phyloP scores from a whole-genome alignment of 1,284 basidiomycete species.

The Puccinia hordei region DNA sequence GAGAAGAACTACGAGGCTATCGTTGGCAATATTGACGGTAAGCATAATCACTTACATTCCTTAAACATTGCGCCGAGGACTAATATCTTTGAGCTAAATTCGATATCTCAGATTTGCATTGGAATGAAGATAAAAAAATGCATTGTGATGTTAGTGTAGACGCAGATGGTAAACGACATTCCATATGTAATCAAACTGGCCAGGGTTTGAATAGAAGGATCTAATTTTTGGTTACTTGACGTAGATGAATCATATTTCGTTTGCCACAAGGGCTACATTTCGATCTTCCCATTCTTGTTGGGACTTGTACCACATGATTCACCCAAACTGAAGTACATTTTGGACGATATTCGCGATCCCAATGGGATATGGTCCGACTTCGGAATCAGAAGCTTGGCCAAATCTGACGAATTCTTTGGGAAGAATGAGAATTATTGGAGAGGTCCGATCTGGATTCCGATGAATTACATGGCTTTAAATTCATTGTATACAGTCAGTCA shows the following conservation, averaged over 20 bases:
- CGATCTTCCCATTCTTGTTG: slow-evolving; percentile 86
- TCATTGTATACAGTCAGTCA: slow-evolving; percentile 71
- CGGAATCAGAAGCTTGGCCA: slow-evolving; percentile 82
- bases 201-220: background rate
- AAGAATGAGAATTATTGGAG: slow-evolving; percentile 94
- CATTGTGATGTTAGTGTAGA: slow-evolving; percentile 87
- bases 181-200: background rate
- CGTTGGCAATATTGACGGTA: slow-evolving; percentile 81
- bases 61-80: background rate
- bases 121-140: slow-evolving; percentile 83
- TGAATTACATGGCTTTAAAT: slow-evolving; percentile 84
- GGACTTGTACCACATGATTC: slow-evolving; percentile 75
- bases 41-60: slow-evolving; percentile 52
- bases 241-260: slow-evolving; percentile 84
- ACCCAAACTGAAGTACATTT: slow-evolving; percentile 73
- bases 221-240: background rate
- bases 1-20: slow-evolving; percentile 75
- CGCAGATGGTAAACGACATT: slow-evolving; percentile 68
- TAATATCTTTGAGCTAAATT: background rate
- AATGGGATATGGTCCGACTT: slow-evolving; percentile 85
- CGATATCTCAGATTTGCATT: slow-evolving; percentile 76
- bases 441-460: slow-evolving; percentile 92
- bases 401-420: slow-evolving; percentile 81
- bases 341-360: slow-evolving; percentile 77
- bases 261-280: slow-evolving; percentile 88